Conservation (phyloP, 2,329 filamentous ascomycete species). For the Orbilia oligospora region DNA sequence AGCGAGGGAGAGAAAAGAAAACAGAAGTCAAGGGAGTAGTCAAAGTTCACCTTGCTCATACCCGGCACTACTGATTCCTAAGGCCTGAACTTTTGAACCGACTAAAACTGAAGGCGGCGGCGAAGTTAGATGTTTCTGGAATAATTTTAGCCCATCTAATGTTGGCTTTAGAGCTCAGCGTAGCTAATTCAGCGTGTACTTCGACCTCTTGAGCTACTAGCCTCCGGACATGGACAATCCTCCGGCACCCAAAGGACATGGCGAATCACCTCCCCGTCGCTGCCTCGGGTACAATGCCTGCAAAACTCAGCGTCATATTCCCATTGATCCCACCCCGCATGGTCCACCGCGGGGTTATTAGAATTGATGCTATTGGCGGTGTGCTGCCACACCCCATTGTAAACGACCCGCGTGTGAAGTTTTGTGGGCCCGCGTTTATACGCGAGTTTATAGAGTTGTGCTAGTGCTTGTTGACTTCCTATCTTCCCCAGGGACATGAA, state of each 20-base stretch:
- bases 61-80: no score
- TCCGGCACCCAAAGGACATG: conserved; percentile 5
- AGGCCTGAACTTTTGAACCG: no score
- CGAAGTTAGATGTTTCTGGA: no score
- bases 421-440: background rate
- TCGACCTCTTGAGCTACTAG: background rate
- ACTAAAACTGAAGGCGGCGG: no score
- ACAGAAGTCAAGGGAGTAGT: no score
- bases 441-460: background rate
- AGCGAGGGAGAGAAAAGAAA: no score
- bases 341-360: background rate
- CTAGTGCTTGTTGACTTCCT: background rate
- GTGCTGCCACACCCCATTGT: background rate
- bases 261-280: background rate
- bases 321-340: background rate
- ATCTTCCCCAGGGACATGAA: background rate
- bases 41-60: no score
- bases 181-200: no score
- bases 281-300: background rate
- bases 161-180: no score
- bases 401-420: background rate
- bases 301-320: conserved; percentile 9
- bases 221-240: conserved; percentile 8
- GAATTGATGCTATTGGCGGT: background rate
- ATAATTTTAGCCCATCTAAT: no score